Conservation (phyloP, 1,284 basidiomycete species). For the Ustilago crameri region DNA sequence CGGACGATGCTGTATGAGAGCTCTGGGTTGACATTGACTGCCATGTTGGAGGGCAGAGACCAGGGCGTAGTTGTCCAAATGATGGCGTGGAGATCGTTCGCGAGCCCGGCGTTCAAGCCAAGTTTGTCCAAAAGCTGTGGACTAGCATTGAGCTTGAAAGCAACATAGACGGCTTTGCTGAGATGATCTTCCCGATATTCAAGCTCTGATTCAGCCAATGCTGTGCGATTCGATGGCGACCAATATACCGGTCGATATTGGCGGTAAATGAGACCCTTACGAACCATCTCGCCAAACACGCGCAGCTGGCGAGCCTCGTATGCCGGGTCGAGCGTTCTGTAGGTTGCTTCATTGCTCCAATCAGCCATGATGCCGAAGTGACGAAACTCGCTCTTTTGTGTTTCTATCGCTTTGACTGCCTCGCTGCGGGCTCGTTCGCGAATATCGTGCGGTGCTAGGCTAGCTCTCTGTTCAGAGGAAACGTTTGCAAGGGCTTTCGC, state of each 20-base stretch:
- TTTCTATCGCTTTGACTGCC: constrained; percentile 79
- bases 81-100: constrained; percentile 73
- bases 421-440: constrained; percentile 79
- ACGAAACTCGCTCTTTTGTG: constrained; percentile 83
- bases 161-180: constrained; percentile 87
- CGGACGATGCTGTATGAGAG: constrained; percentile 78
- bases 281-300: constrained; percentile 88
- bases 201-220: constrained; percentile 94
- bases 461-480: constrained; percentile 72
- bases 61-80: constrained; percentile 99
- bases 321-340: constrained; percentile 75
- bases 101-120: constrained; percentile 55
- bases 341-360: constrained; percentile 81
- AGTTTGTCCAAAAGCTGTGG: constrained; percentile 19
- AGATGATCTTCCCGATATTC: constrained; percentile 88
- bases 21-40: constrained; percentile 82
- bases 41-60: constrained; percentile 97
- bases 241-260: constrained; percentile 92
- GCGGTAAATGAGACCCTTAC: constrained; percentile 81
- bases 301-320: constrained; percentile 90
- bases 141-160: constrained; percentile 72
- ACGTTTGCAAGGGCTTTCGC: constrained; percentile 57
- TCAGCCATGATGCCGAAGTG: constrained; percentile 92
- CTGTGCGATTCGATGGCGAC: constrained; percentile 92
- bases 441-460: constrained; percentile 71